Percentiles rank a stretch among this genome's conserved stretches.
Conservation (phyloP, 805 yeast species). For the Kockiozyma suomiensis region DNA sequence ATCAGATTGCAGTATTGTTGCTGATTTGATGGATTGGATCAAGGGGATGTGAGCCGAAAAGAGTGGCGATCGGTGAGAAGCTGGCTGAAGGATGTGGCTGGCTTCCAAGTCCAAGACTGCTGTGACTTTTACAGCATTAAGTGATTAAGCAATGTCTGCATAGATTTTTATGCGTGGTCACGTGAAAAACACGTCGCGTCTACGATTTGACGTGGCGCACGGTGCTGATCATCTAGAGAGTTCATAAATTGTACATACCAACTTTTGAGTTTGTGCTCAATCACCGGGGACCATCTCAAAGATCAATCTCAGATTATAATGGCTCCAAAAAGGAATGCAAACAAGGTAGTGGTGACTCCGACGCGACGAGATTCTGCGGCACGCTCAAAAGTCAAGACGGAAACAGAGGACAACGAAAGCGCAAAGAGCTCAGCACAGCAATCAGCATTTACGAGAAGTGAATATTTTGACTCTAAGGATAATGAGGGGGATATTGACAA, state of each 20-base stretch:
- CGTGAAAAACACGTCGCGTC: not conserved
- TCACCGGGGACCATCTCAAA: not conserved
- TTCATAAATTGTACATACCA: no score
- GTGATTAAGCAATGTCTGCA: not conserved
- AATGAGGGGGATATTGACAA: slow-evolving; percentile 3
- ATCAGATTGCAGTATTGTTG: not conserved
- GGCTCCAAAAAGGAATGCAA: not conserved
- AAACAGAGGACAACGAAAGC: no score
- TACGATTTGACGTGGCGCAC: not conserved
- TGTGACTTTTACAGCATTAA: not conserved
- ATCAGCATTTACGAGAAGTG: not conserved
- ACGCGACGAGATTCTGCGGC: not conserved
- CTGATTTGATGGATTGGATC: not conserved
- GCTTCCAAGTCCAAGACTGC: not conserved
- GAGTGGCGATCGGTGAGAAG: no score
- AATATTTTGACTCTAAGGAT: not conserved
- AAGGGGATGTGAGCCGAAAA: not conserved
- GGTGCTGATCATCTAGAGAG: not conserved
- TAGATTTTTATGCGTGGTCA: not conserved
- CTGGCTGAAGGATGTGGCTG: not conserved
- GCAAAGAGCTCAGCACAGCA: not conserved
- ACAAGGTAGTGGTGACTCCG: not conserved
- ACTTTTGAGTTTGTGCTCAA: not conserved
- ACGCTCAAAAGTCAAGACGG: not conserved
- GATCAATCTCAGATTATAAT: not conserved